Conservation (phyloP, 345 rosid species). For the Lepidium didymum region DNA sequence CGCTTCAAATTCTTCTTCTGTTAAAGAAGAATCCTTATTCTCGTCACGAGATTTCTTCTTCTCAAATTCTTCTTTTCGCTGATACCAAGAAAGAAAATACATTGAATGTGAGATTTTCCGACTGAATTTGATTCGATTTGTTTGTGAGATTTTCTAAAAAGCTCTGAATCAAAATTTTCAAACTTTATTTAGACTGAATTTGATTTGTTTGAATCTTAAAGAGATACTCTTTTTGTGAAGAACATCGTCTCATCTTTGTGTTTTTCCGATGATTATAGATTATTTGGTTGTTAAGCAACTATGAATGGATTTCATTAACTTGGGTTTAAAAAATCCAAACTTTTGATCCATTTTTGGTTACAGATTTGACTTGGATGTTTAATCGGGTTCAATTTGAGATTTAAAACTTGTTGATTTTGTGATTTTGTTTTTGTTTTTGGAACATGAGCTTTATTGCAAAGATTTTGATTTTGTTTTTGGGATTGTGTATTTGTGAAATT, state of each 20-base stretch:
- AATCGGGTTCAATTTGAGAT: too few species aligned
- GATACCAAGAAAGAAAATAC: constrained; percentile 9
- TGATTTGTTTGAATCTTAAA: neutral
- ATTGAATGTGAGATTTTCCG: constrained; percentile 6
- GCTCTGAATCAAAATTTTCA: neutral
- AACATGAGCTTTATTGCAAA: too few species aligned
- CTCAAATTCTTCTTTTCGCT: neutral
- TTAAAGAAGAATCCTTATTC: too few species aligned
- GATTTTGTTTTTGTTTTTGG: too few species aligned
- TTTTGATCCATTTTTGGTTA: neutral
- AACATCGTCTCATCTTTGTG: neutral
- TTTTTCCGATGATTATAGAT: neutral
- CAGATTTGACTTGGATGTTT: too few species aligned
- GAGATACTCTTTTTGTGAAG: neutral
- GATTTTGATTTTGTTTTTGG: too few species aligned
- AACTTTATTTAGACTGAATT: neutral
- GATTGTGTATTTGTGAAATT: too few species aligned
- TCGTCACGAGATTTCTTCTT: too few species aligned
- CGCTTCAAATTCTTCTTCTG: neutral
- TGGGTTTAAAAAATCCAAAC: neutral
- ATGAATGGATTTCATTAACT: neutral
- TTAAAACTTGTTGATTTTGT: neutral
- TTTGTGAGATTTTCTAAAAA: neutral
- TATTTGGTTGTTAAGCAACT: neutral
- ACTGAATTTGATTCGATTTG: too few species aligned